Conservation (phyloP, 1,284 basidiomycete species). For the Laetiporus sulphureus region DNA sequence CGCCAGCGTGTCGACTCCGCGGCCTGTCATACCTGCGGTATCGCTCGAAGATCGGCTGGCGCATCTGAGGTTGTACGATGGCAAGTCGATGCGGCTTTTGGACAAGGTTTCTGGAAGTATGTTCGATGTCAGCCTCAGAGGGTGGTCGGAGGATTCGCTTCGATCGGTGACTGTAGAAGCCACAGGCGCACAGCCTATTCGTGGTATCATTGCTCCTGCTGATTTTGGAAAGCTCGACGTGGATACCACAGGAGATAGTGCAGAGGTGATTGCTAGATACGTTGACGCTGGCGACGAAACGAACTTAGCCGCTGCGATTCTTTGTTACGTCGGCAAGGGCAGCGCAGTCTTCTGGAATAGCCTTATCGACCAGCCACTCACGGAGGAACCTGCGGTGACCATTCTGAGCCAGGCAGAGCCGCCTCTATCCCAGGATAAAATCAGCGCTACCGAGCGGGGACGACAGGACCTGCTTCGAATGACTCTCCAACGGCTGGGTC, state of each 20-base stretch:
- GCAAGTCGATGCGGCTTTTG: slow-evolving; percentile 12
- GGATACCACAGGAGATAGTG: slow-evolving; percentile 18
- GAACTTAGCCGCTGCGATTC: slow-evolving; percentile 46
- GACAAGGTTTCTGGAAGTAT: slow-evolving; percentile 12
- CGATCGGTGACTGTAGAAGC: background rate
- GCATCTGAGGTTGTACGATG: slow-evolving; percentile 4
- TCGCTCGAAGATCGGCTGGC: slow-evolving; percentile 8
- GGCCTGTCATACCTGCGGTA: no score
- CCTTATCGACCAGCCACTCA: slow-evolving; percentile 57
- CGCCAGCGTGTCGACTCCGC: slow-evolving; percentile 15
- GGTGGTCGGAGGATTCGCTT: slow-evolving; percentile 2
- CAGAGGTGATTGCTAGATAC: slow-evolving; percentile 31
- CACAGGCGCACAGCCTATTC: slow-evolving; percentile 26
- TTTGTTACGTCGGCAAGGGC: slow-evolving; percentile 47
- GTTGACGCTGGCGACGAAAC: slow-evolving; percentile 13
- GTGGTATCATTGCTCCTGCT: background rate
- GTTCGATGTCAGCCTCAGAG: slow-evolving; percentile 7
- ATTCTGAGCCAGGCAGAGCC: slow-evolving; percentile 25
- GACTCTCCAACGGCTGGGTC: slow-evolving; percentile 39
- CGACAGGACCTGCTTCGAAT: slow-evolving; percentile 35
- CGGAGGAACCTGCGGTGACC: slow-evolving; percentile 34
- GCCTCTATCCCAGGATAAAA: slow-evolving; percentile 24
- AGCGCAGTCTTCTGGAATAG: slow-evolving; percentile 54
- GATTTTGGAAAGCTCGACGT: slow-evolving; percentile 11
- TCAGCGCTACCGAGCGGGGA: slow-evolving; percentile 30